Evolutionary conservation across 192 early-diverging fungal species (phyloP), one percentile per base, ranked within the genome.

Genomic region (Fimicolochytrium jonesii): DNA sequence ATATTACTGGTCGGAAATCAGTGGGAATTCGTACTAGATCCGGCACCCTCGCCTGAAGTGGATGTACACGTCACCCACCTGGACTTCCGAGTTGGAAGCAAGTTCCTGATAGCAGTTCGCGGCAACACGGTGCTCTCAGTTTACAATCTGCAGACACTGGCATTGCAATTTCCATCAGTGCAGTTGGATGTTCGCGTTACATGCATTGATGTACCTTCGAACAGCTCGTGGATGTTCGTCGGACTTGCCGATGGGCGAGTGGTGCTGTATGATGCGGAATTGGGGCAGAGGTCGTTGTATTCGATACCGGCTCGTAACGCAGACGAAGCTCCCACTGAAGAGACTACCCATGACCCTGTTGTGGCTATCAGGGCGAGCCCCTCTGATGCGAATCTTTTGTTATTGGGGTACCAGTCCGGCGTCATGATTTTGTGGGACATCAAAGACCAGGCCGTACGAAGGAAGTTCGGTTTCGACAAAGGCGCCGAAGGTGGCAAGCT

Each of bases 331-430:
- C 13, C 2, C 17, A 34, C 33, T 18, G 62, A 44, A 20, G 26
- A 29, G 0, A 4, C 17, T 39, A 0, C 18, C 17, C 49, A 2
- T 2, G 13, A n/a, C 13, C 9, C 26, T 10, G 77, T 83, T 1
- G 55, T 77, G 5, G 67, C 70, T 6, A 37, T 86, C n/a, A 64
- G 82, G 15, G 54, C 70, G 2, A 78, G 78, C 49, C 80, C 84
- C 4, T 70, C 44, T 1, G 80, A 84, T 36, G 44, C 71, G 35
- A 78, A 80, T 32, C 66, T 72, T 13, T 59, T 86, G 11, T 52
- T 86, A 15, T 74, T 86, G 33, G 84, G 68, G 4, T 84, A 84
- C 41, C 61, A 71, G 28, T 58, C 72, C 0, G 74, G 68, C 1
- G 5, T 50, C 17, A 63, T 80, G 1, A 61, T 74, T 18, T 65